Evolutionary conservation across 1,284 basidiomycete species (phyloP).

Genomic region (Tilletia indica): DNA sequence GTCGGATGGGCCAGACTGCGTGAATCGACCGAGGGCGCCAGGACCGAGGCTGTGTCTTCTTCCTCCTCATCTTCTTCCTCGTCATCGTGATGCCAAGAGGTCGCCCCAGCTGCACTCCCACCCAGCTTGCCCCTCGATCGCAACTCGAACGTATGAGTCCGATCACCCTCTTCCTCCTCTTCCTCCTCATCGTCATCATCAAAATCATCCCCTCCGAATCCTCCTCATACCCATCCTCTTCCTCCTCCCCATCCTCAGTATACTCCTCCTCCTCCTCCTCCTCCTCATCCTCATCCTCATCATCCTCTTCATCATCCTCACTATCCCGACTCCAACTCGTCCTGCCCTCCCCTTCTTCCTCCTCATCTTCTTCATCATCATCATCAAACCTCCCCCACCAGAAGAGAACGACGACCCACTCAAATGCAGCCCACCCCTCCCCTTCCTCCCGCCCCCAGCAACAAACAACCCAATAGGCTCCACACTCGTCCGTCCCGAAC

Average conservation of each 20-base stretch:
- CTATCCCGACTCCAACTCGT: background rate
- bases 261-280: background rate
- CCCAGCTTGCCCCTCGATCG: too few relatives aligned
- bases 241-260: slow-evolving; percentile 2
- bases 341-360: slow-evolving; percentile 19
- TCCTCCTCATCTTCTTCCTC: background rate
- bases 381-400: slow-evolving; percentile 15
- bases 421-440: too few relatives aligned
- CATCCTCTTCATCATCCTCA: background rate
- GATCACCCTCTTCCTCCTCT: background rate
- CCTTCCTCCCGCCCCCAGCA: slow-evolving; percentile 22
- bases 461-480: background rate
- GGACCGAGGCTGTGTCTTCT: background rate
- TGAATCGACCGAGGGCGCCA: slow-evolving; percentile 4
- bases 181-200: slow-evolving; percentile 16
- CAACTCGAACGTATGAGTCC: too few relatives aligned
- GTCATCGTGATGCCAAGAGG: background rate
- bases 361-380: slow-evolving; percentile 33
- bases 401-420: too few relatives aligned
- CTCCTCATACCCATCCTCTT: slow-evolving; percentile 5
- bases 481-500: slow-evolving; percentile 1
- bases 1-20: background rate
- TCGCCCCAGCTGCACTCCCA: too few relatives aligned
- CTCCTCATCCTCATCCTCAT: background rate
- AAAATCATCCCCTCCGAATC: slow-evolving; percentile 20